Evolutionary conservation across 2,329 filamentous ascomycete species (phyloP), one percentile per base, ranked within the genome.

Genomic region (Tolypocladium pustulatum): DNA sequence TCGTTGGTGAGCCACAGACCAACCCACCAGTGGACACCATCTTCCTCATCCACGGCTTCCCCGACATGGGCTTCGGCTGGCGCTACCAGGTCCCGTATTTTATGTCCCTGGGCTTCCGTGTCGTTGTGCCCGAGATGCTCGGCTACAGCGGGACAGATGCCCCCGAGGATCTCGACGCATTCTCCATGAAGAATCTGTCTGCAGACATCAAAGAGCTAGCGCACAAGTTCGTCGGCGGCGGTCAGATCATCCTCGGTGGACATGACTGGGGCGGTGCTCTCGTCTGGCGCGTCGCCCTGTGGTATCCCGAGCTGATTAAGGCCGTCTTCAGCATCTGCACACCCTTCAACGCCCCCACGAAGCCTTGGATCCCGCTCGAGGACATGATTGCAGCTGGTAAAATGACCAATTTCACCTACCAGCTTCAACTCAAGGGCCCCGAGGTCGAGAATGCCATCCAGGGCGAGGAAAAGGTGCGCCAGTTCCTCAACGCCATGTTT

Each of bases 241-340:
- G 69, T 10, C 75, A 75, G 58, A 87, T 96, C 67, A 86, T 97
- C 59, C 81, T 97, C 17, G 91, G 91, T 55, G 93, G 91, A 9
- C 93, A 97, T 75, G 93, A 97, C 74, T 97, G 93, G 90, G 93
- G 93, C 71, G 91, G 90, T 65, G 79, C 81, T 3, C 78, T 92
- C 34, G 86, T 88, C 57, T 95, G 90, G 79, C 84, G 91, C 58
- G 75, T 88, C 59, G 85, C 87, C 17, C 81, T 88, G 62, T 90
- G 85, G 81, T 79, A 91, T 66, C 90, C 90, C 0, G 75, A 85
- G 46, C 77, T 95, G 15, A 77, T 96, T 63, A 81, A 81, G 43
- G 86, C 86, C 65, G 78, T 96, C 61, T 93, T 96, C 76, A 83
- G 83, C 64, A 77, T 96, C 61, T 94, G 90, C 75, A 92, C 90